Evolutionary conservation across 2,329 filamentous ascomycete species (phyloP).

Genomic region (Aspergillus spinulosporus): DNA sequence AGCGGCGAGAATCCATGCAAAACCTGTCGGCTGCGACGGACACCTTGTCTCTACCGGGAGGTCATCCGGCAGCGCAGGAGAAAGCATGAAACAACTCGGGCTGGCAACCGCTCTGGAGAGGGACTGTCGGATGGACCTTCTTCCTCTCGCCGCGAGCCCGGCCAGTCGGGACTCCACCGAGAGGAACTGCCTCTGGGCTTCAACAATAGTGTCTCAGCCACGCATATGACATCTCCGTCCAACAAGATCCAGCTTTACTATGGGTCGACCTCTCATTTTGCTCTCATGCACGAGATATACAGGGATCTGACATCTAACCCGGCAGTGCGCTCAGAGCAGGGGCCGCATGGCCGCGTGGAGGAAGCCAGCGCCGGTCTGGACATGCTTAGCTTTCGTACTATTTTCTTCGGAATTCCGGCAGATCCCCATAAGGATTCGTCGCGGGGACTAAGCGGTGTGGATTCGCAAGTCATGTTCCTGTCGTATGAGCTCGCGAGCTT

Average conservation of each 20-base stretch:
- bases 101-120: neutral
- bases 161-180: constrained; percentile 19
- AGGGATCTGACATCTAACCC: constrained; percentile 32
- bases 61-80: constrained; percentile 39
- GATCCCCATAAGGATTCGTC: constrained; percentile 32
- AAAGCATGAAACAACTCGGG: constrained; percentile 25
- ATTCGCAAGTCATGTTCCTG: constrained; percentile 39
- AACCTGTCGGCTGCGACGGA: constrained; percentile 37
- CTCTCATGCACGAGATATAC: constrained; percentile 44
- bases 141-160: constrained; percentile 16
- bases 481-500: constrained; percentile 40
- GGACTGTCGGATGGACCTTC: constrained; percentile 10
- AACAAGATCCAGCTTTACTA: constrained; percentile 50
- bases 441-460: constrained; percentile 25
- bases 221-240: constrained; percentile 48
- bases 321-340: constrained; percentile 15
- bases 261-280: constrained; percentile 50
- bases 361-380: constrained; percentile 41
- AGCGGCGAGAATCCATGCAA: constrained; percentile 44
- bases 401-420: constrained; percentile 44
- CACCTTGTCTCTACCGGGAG: constrained; percentile 40
- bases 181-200: constrained; percentile 27
- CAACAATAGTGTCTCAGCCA: constrained; percentile 50
- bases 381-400: constrained; percentile 39
- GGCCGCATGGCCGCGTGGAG: constrained; percentile 35